A percentile compares a stretch with the other conserved stretches of the same genome.
Conservation (phyloP, 2,329 filamentous ascomycete genomes). For the Samsoniella hepiali region DNA sequence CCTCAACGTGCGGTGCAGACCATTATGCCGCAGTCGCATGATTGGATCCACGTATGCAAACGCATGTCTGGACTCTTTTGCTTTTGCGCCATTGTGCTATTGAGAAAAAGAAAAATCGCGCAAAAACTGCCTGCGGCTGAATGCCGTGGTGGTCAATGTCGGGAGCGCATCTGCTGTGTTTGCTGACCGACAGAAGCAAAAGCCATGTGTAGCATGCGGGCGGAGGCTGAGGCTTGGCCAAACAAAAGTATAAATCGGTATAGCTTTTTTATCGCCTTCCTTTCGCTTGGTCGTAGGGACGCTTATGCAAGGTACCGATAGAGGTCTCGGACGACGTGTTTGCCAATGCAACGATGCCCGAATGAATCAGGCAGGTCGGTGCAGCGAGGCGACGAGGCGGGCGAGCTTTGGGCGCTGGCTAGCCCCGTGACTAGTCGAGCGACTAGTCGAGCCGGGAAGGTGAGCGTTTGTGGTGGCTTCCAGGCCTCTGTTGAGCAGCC, state of each 20-base stretch:
- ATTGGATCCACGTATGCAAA: constrained; percentile 17
- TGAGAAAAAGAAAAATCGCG: constrained; percentile 1
- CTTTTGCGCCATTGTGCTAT: neutral
- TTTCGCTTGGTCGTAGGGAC: neutral
- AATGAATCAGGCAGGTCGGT: neutral
- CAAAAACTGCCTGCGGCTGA: neutral
- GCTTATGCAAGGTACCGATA: constrained; percentile 18
- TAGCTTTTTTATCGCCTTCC: no score
- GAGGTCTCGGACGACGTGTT: neutral
- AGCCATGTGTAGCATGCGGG: neutral
- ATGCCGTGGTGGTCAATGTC: neutral
- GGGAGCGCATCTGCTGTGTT: neutral
- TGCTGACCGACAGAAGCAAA: constrained; percentile 13
- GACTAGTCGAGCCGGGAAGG: neutral
- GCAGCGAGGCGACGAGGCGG: neutral
- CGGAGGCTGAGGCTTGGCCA: neutral
- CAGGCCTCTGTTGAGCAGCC: neutral
- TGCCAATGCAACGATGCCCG: neutral
- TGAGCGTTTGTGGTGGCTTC: neutral
- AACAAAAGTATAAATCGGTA: no score
- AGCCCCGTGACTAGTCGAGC: neutral
- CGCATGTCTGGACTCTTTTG: constrained; percentile 2
- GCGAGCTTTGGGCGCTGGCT: neutral
- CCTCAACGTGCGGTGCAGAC: neutral
- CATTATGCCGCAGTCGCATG: neutral